phyloP scores from a whole-genome alignment of 1,139 yeast species.

The Saccharomycopsis phalli region DNA sequence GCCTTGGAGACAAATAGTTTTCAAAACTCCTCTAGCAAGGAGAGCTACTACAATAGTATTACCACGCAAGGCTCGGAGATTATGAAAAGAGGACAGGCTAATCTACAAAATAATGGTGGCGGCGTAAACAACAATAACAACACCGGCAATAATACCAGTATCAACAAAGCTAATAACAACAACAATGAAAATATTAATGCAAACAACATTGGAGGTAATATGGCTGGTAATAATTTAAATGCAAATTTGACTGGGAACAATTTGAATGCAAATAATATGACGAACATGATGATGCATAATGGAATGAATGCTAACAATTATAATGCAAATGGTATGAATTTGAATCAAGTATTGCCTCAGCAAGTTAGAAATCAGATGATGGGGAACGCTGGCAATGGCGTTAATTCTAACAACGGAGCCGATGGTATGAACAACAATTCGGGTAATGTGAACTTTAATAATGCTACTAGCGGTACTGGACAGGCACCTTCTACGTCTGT shows the following conservation, averaged over 20 bases:
- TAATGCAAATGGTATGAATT: no score
- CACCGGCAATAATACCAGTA: background rate
- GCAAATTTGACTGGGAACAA: no score
- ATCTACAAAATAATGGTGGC: background rate
- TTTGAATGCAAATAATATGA: no score
- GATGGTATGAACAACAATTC: conserved; percentile 3
- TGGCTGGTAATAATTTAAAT: background rate
- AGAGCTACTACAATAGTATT: conserved; percentile 12
- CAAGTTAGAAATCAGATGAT: background rate
- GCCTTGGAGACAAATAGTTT: conserved; percentile 10
- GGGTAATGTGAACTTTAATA: background rate
- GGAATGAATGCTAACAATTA: no score
- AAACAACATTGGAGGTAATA: conserved; percentile 1
- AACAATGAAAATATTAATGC: background rate
- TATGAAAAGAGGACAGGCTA: conserved; percentile 4
- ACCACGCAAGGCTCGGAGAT: conserved; percentile 13
- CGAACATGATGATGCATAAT: no score
- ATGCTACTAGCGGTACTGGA: background rate
- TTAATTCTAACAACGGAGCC: background rate
- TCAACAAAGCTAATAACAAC: background rate
- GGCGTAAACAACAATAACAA: background rate
- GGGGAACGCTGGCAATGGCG: background rate
- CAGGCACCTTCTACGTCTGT: no score
- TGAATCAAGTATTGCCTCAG: conserved; percentile 1
- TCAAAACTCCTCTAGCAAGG: conserved; percentile 6